Percentiles rank a stretch among this genome's conserved stretches.
Conservation (phyloP, 495 filamentous ascomycete genomes). For the Pyrenopolyporus hunteri region DNA sequence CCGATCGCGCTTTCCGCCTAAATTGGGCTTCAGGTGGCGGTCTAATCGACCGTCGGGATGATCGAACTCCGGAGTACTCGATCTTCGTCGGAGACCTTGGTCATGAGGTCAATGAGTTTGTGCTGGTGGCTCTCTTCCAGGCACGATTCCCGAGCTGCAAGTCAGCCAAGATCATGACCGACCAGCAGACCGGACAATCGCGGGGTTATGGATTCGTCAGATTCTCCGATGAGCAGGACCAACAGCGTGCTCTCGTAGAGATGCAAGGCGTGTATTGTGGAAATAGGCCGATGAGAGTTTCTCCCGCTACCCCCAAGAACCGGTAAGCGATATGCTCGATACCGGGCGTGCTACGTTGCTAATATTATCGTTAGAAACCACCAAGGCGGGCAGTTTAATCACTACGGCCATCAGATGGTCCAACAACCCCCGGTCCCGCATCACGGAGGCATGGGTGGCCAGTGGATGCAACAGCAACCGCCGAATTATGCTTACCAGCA, state of each 20-base stretch:
- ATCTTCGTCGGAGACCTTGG: conserved; percentile 99
- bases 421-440: conserved; percentile 45
- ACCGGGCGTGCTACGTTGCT: not conserved
- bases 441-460: conserved; percentile 47
- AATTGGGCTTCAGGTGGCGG: conserved; percentile 99
- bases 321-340: conserved; percentile 42
- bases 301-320: conserved; percentile 95
- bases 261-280: conserved; percentile 99
- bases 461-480: conserved; percentile 45
- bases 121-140: conserved; percentile 96
- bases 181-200: conserved; percentile 96
- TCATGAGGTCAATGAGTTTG: conserved; percentile 98
- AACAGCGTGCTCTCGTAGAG: conserved; percentile 91
- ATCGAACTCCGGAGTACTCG: conserved; percentile 92
- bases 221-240: conserved; percentile 91
- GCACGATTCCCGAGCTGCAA: conserved; percentile 96
- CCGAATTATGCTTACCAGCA: conserved; percentile 63
- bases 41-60: conserved; percentile 91
- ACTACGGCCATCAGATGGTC: conserved; percentile 52
- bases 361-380: conserved; percentile 35
- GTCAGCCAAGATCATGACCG: conserved; percentile 99
- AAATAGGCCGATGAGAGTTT: conserved; percentile 98
- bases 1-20: conserved; percentile 93
- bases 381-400: conserved; percentile 45
- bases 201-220: conserved; percentile 98